phyloP scores from a whole-genome alignment of 2,329 filamentous ascomycete genomes.

The Phialophora expanda region DNA sequence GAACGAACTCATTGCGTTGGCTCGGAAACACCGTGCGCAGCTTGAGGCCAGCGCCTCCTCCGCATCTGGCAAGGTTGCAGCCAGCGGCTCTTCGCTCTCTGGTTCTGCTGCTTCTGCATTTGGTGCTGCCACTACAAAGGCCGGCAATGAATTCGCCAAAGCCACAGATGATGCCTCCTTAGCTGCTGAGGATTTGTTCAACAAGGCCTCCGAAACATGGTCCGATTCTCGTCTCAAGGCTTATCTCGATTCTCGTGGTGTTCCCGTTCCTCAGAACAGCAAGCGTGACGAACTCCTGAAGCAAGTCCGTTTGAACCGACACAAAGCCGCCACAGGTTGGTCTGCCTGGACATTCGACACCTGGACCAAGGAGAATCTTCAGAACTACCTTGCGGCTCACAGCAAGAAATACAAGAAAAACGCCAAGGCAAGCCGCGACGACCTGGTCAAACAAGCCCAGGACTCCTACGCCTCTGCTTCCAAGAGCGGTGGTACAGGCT shows the following conservation, averaged over 20 bases:
- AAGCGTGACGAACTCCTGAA: constrained; percentile 76
- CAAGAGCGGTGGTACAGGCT: constrained; percentile 52
- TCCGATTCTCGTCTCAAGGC: constrained; percentile 78
- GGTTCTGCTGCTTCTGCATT: constrained; percentile 58
- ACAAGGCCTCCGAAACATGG: constrained; percentile 67
- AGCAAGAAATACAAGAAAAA: constrained; percentile 64
- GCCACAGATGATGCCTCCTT: constrained; percentile 72
- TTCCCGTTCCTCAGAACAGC: constrained; percentile 73
- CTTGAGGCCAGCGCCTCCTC: constrained; percentile 63
- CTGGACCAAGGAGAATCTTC: constrained; percentile 72
- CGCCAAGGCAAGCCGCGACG: constrained; percentile 71
- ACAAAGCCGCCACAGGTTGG: constrained; percentile 71
- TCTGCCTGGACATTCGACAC: constrained; percentile 81
- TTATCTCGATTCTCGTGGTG: constrained; percentile 75
- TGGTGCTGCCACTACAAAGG: constrained; percentile 75
- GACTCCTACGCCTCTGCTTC: constrained; percentile 55
- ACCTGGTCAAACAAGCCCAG: constrained; percentile 66
- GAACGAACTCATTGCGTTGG: constrained; percentile 87
- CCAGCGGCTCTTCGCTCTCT: constrained; percentile 57
- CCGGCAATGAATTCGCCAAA: constrained; percentile 75
- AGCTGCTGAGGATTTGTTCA: constrained; percentile 70
- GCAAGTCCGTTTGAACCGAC: constrained; percentile 72
- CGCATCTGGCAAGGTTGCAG: constrained; percentile 60
- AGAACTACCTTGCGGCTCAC: constrained; percentile 57
- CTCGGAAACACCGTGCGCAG: constrained; percentile 81